These are phyloP conservation scores for Citrus unshiu DNA, from an alignment of 345 rosid species.

Conservation along the genomic window DNA sequence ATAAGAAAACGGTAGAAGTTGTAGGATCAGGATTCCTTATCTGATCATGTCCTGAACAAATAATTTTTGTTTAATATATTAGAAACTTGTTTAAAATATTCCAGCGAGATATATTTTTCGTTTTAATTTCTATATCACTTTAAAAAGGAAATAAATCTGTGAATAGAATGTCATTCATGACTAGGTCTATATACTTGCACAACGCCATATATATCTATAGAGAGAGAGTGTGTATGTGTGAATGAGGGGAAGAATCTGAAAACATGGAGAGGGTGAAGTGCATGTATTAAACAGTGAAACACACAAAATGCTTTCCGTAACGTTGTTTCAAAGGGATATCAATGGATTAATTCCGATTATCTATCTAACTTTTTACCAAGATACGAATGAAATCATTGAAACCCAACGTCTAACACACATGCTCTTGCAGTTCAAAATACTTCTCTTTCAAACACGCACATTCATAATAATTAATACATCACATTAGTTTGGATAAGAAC, in stretches of 20 bases:
- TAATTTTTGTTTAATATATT: no score
- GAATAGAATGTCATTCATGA: background rate
- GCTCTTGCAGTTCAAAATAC: background rate
- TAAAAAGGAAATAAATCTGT: background rate
- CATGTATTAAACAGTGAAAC: background rate
- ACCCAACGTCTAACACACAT: background rate
- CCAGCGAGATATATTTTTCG: no score
- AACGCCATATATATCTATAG: background rate
- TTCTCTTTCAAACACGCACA: background rate
- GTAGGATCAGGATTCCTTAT: no score
- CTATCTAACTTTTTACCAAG: background rate
- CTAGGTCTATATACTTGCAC: background rate
- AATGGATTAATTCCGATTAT: background rate
- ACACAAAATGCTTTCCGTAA: background rate
- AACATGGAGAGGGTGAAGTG: background rate
- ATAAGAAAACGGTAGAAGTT: no score
- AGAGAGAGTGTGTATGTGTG: background rate
- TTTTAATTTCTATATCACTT: no score
- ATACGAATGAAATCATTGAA: background rate
- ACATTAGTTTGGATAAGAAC: background rate
- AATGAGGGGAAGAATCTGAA: background rate
- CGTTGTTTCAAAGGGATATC: background rate
- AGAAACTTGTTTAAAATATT: no score
- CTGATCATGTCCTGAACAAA: rapidly evolving
- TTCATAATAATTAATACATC: no score